A percentile compares a stretch with the other conserved stretches of the same genome.
Conservation (phyloP, 306 rosid species). For the Coriaria nepalensis region DNA sequence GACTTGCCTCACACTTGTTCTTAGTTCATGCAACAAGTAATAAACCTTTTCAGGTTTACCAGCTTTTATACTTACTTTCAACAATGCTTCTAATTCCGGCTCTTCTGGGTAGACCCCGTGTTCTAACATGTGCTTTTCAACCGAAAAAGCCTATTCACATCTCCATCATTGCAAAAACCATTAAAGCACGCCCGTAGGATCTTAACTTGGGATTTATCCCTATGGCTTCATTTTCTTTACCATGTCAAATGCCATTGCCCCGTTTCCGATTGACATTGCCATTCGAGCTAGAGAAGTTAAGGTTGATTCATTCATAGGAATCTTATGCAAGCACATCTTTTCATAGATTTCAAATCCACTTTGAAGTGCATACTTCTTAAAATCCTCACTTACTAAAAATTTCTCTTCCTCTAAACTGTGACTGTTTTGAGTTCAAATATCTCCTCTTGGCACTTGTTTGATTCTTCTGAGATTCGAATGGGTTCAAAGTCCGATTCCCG, state of each 20-base stretch:
- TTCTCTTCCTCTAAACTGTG: conserved; percentile 14
- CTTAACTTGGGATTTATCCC: conserved; percentile 70
- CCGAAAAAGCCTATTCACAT: conserved; percentile 66
- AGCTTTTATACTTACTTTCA: conserved; percentile 42
- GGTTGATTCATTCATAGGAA: conserved; percentile 77
- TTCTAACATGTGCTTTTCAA: conserved; percentile 78
- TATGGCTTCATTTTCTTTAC: conserved; percentile 68
- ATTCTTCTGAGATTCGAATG: conserved; percentile 22
- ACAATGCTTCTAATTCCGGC: conserved; percentile 69
- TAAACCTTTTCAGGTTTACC: conserved; percentile 59
- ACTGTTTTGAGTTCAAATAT: conserved; percentile 10
- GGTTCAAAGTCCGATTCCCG: conserved; percentile 32
- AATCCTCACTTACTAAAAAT: conserved; percentile 49
- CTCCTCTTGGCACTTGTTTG: conserved; percentile 8
- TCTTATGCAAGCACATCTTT: conserved; percentile 44
- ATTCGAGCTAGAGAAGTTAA: conserved; percentile 87
- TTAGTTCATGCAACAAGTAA: conserved; percentile 68
- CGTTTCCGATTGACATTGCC: conserved; percentile 86
- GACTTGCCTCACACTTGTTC: conserved; percentile 54
- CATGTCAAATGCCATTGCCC: conserved; percentile 84
- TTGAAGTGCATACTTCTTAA: conserved; percentile 50
- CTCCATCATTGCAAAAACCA: conserved; percentile 44
- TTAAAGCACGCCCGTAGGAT: conserved; percentile 80
- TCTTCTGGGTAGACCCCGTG: conserved; percentile 83
- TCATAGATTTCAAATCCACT: conserved; percentile 71